Evolutionary conservation across 169 alveolate species (phyloP).

Genomic region (Sarcocystis neurona): DNA sequence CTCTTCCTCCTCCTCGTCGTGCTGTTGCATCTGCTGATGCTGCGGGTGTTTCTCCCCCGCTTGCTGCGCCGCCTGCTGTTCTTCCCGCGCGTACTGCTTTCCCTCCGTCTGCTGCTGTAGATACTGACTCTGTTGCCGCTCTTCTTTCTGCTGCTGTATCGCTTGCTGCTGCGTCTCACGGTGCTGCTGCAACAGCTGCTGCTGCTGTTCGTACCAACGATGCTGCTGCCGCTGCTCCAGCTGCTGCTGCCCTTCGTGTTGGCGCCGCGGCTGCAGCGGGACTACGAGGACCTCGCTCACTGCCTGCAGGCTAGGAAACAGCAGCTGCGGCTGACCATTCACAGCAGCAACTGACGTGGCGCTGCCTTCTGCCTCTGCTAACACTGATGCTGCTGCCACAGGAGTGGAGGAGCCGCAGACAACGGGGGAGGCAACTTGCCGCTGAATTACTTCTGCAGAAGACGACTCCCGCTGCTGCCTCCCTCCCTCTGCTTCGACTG

Average conservation of each 20-base stretch:
- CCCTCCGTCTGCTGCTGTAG: neutral
- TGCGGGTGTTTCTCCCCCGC: neutral
- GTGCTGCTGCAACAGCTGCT: neutral
- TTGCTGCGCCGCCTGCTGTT: neutral
- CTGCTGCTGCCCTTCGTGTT: neutral
- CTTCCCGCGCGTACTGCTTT: neutral
- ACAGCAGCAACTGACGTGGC: too few relatives aligned
- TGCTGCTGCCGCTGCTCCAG: conserved; percentile 17
- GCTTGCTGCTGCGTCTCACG: neutral
- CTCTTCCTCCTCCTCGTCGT: neutral
- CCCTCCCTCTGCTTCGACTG: too few relatives aligned
- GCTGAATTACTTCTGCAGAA: too few relatives aligned
- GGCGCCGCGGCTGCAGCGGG: neutral
- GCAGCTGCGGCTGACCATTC: too few relatives aligned
- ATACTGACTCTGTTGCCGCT: neutral
- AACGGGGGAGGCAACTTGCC: too few relatives aligned
- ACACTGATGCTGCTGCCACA: too few relatives aligned
- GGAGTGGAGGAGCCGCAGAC: too few relatives aligned
- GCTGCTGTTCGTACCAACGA: neutral
- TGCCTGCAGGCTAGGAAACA: too few relatives aligned
- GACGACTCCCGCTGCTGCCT: too few relatives aligned
- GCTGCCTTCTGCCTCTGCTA: too few relatives aligned
- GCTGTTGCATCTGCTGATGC: neutral
- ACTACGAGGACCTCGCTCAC: too few relatives aligned
- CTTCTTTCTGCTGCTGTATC: neutral